Evolutionary conservation across 805 yeast species (phyloP).

Genomic region (Yamadazyma ubonensis): DNA sequence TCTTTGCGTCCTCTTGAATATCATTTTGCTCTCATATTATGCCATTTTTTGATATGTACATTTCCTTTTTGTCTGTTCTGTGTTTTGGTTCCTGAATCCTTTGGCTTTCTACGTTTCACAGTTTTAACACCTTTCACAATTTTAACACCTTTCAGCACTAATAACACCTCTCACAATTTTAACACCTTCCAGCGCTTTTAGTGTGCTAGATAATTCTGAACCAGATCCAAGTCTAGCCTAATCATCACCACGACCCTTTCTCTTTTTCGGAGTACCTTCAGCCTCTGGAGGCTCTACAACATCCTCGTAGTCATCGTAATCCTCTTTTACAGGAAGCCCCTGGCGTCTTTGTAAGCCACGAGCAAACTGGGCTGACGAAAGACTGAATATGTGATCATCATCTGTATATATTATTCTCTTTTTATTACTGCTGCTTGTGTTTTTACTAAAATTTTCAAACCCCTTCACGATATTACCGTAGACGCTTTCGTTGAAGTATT

Average conservation of each 20-base stretch:
- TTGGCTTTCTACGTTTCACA: too few relatives aligned
- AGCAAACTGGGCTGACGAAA: constrained; percentile 69
- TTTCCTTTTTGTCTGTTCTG: too few relatives aligned
- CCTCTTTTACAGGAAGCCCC: constrained; percentile 33
- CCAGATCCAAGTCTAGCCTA: too few relatives aligned
- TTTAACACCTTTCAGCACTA: too few relatives aligned
- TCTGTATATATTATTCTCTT: constrained; percentile 58
- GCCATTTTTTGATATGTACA: too few relatives aligned
- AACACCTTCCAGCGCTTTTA: too few relatives aligned
- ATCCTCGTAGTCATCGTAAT: constrained; percentile 40
- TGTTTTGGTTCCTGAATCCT: too few relatives aligned
- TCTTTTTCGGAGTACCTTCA: constrained; percentile 6
- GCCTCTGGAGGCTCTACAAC: constrained; percentile 27
- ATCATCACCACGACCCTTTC: constrained; percentile 5
- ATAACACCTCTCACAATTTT: too few relatives aligned
- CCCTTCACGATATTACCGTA: constrained; percentile 89
- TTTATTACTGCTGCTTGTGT: constrained; percentile 30
- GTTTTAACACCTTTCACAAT: too few relatives aligned
- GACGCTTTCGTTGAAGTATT: constrained; percentile 68
- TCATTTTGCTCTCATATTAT: too few relatives aligned
- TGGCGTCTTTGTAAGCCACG: constrained; percentile 53
- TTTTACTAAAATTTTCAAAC: constrained; percentile 74
- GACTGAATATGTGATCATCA: constrained; percentile 77
- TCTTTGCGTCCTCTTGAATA: too few relatives aligned
- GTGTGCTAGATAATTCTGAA: too few relatives aligned